A percentile compares a stretch with the other conserved stretches of the same genome.
These are phyloP conservation scores for Cryptosporidium tyzzeri DNA, from an alignment of 169 alveolate species.

Conservation along the genomic window DNA sequence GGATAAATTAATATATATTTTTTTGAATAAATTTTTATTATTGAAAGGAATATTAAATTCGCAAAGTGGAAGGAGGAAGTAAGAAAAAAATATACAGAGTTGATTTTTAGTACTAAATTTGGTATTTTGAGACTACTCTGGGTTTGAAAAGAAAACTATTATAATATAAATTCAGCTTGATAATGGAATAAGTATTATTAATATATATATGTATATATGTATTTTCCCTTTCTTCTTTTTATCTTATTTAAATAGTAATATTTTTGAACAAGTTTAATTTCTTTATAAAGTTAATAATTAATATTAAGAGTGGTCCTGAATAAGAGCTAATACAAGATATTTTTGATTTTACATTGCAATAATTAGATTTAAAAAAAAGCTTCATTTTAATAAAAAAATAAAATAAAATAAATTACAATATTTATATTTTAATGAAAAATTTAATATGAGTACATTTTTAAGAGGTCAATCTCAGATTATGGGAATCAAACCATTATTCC, in stretches of 20 bases:
- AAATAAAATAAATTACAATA: neutral
- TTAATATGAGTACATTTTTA: neutral
- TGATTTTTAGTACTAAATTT: neutral
- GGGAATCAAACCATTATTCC: neutral
- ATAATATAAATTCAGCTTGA: neutral
- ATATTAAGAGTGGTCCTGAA: neutral
- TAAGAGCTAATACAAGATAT: too few relatives aligned
- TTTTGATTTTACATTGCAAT: too few relatives aligned
- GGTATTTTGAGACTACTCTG: neutral
- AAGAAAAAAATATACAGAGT: neutral
- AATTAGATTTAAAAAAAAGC: neutral
- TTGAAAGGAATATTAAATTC: neutral
- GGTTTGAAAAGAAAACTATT: neutral
- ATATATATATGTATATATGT: too few relatives aligned
- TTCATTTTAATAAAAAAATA: neutral
- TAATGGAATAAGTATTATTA: neutral
- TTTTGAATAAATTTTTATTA: neutral
- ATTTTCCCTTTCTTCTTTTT: neutral
- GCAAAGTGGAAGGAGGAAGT: neutral
- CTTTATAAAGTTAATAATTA: neutral
- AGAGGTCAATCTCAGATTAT: slow-evolving; percentile 29
- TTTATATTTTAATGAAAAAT: neutral
- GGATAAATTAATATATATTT: neutral
- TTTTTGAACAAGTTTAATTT: neutral
- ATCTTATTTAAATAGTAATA: neutral